These are phyloP conservation scores for Cercospora sojina DNA, from an alignment of 2,329 filamentous ascomycete genomes.

Conservation along the genomic window DNA sequence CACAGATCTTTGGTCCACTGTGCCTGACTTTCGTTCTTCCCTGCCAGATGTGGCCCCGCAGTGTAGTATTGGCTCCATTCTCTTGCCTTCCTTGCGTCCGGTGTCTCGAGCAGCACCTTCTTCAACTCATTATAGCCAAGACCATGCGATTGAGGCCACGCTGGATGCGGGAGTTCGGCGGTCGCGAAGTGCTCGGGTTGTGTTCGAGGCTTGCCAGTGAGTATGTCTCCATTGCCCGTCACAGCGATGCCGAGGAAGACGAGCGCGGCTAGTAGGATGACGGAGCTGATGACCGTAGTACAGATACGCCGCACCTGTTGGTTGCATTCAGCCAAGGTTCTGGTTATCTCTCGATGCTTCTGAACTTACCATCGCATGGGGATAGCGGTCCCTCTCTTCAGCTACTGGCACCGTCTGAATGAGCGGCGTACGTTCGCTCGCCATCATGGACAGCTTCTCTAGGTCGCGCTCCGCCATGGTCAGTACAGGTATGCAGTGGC, in stretches of 20 bases:
- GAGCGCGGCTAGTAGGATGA: conserved; percentile 40
- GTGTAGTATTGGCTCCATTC: conserved; percentile 55
- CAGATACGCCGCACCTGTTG: conserved; percentile 61
- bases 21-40: conserved; percentile 53
- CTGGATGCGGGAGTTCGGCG: conserved; percentile 35
- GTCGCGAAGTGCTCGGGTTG: conserved; percentile 22
- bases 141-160: conserved; percentile 48
- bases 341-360: background rate
- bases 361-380: conserved; percentile 35
- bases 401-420: conserved; percentile 62
- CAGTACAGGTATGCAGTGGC: conserved; percentile 5
- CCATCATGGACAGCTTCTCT: conserved; percentile 38
- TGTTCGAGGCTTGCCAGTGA: conserved; percentile 38
- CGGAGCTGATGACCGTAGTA: conserved; percentile 53
- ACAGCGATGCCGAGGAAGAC: conserved; percentile 43
- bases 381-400: conserved; percentile 55
- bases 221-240: conserved; percentile 32
- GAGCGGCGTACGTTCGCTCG: conserved; percentile 64
- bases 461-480: conserved; percentile 24
- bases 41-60: conserved; percentile 51
- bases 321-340: conserved; percentile 1
- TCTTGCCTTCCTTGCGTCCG: conserved; percentile 52
- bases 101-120: conserved; percentile 55
- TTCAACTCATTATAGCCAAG: conserved; percentile 57
- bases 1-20: conserved; percentile 53